A percentile compares a stretch with the other conserved stretches of the same genome.
These are phyloP conservation scores for Calendula officinalis DNA, from an alignment of 129 eudicot species.

Conservation along the genomic window DNA sequence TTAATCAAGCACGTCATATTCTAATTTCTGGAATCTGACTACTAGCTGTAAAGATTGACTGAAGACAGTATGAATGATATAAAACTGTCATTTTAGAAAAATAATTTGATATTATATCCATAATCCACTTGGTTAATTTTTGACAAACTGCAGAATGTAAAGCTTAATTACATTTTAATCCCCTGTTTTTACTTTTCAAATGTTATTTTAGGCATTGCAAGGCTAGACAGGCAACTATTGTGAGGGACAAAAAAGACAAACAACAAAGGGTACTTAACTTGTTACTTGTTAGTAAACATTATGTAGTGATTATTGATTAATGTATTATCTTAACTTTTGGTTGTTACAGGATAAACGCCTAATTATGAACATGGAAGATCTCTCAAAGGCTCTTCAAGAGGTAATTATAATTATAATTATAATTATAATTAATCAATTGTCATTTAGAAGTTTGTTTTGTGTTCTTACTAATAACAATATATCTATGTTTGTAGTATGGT, in stretches of 20 bases:
- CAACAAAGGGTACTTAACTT: slow-evolving; percentile 84
- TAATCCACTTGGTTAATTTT: too few species aligned
- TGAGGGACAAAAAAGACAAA: slow-evolving; percentile 81
- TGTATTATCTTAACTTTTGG: slow-evolving; percentile 4
- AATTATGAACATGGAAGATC: slow-evolving; percentile 89
- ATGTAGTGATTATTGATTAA: not conserved
- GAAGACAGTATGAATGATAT: too few species aligned
- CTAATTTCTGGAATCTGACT: too few species aligned
- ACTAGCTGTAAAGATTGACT: too few species aligned
- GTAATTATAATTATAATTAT: slow-evolving; percentile 22
- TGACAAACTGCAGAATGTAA: too few species aligned
- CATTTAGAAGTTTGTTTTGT: not conserved
- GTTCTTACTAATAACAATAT: slow-evolving; percentile 2
- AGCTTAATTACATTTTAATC: not conserved
- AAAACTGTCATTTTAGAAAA: too few species aligned
- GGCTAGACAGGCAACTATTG: slow-evolving; percentile 73
- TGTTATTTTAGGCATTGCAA: slow-evolving; percentile 65
- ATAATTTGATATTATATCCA: too few species aligned
- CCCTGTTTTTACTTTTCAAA: not conserved
- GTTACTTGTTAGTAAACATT: not conserved
- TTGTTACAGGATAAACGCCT: slow-evolving; percentile 70
- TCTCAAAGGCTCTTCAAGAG: slow-evolving; percentile 81
- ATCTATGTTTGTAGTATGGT: slow-evolving; percentile 57
- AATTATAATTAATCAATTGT: too few species aligned
- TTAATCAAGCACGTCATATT: too few species aligned